These are phyloP conservation scores for Colletotrichum agaves DNA, from an alignment of 2,329 filamentous ascomycete genomes.

Conservation along the genomic window DNA sequence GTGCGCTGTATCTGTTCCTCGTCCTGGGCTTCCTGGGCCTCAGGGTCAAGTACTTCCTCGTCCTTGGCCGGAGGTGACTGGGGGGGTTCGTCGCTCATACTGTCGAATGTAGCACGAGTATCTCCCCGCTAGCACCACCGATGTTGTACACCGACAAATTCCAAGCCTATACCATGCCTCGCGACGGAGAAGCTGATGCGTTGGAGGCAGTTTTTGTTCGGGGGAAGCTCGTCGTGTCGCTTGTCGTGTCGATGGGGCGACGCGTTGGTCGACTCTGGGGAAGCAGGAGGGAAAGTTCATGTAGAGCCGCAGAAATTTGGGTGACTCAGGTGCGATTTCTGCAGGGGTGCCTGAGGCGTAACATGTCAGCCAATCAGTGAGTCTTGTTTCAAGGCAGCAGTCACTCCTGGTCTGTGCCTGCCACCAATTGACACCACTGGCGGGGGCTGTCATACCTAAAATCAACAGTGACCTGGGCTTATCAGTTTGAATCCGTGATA, in stretches of 20 bases:
- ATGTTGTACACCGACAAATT: slow-evolving; percentile 28
- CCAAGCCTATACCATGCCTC: slow-evolving; percentile 35
- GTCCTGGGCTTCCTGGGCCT: slow-evolving; percentile 60
- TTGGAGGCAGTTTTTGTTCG: slow-evolving; percentile 19
- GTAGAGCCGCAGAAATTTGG: slow-evolving; percentile 37
- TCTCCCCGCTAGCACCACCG: slow-evolving; percentile 34
- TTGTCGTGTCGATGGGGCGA: slow-evolving; percentile 36
- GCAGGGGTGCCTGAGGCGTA: slow-evolving; percentile 37
- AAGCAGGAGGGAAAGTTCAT: slow-evolving; percentile 39
- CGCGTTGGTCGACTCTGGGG: slow-evolving; percentile 34
- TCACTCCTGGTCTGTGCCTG: slow-evolving; percentile 24
- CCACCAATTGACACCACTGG: slow-evolving; percentile 13
- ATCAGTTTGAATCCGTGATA: background rate
- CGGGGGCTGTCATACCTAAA: slow-evolving; percentile 32
- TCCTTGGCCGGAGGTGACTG: slow-evolving; percentile 43
- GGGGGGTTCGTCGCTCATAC: slow-evolving; percentile 34
- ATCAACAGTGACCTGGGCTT: background rate
- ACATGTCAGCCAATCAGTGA: slow-evolving; percentile 28
- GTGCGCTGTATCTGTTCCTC: slow-evolving; percentile 58
- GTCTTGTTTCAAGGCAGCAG: slow-evolving; percentile 3
- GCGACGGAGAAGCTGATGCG: slow-evolving; percentile 25
- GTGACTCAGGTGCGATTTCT: slow-evolving; percentile 38
- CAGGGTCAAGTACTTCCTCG: slow-evolving; percentile 56
- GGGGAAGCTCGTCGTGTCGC: slow-evolving; percentile 29
- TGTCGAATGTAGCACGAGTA: slow-evolving; percentile 28